Percentiles rank a stretch among this genome's conserved stretches.
phyloP scores from a whole-genome alignment of 1,284 basidiomycete species.

The Melampsora americana region DNA sequence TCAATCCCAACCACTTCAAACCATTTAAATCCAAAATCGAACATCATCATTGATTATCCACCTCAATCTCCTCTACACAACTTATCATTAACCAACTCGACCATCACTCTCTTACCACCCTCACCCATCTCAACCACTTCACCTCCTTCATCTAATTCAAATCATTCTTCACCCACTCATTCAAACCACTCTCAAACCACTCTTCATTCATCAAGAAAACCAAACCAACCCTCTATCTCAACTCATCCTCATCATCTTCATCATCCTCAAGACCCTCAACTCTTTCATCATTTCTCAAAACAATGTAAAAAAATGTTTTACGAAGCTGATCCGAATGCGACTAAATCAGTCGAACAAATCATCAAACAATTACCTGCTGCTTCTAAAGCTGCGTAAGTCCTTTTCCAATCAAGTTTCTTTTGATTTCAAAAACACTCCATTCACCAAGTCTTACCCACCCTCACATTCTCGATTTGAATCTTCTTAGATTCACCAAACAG shows the following conservation, averaged over 20 bases:
- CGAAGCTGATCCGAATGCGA: conserved; percentile 16
- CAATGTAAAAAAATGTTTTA: conserved; percentile 34
- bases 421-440: no score
- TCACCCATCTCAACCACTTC: not conserved
- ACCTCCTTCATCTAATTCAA: conserved; percentile 8
- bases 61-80: no score
- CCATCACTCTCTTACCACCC: no score
- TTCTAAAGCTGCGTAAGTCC: conserved; percentile 30
- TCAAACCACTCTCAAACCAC: not conserved
- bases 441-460: no score
- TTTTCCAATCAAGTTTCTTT: no score
- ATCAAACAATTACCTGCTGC: conserved; percentile 33
- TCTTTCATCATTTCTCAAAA: conserved; percentile 17
- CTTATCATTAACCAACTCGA: no score
- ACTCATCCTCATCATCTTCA: not conserved
- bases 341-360: conserved; percentile 30
- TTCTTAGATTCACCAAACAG: conserved; percentile 30
- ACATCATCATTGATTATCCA: no score
- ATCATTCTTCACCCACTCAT: not conserved
- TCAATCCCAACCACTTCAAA: no score
- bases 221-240: not conserved
- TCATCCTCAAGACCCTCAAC: not conserved
- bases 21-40: no score
- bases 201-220: no score
- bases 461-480: not conserved